A percentile compares a stretch with the other conserved stretches of the same genome.
Conservation (phyloP, 2,329 filamentous ascomycete species). For the Plectosphaerella cucumerina region DNA sequence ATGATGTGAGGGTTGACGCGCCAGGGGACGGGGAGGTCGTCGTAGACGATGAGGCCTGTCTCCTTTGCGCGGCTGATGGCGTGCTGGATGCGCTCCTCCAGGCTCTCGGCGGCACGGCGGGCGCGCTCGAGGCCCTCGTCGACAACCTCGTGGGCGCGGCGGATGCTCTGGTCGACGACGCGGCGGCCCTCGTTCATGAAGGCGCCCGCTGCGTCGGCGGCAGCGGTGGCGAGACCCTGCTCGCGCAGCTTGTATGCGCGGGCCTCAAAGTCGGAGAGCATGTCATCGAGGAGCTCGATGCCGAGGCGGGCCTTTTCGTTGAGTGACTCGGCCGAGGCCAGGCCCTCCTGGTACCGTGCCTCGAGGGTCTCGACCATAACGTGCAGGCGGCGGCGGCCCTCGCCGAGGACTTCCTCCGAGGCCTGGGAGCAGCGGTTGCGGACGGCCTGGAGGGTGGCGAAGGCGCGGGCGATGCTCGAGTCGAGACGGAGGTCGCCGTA, state of each 20-base stretch:
- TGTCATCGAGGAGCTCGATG: constrained; percentile 78
- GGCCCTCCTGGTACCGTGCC: constrained; percentile 76
- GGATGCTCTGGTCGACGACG: constrained; percentile 75
- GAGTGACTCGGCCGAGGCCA: constrained; percentile 79
- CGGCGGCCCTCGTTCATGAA: constrained; percentile 76
- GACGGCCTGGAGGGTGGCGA: constrained; percentile 80
- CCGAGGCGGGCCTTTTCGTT: constrained; percentile 89
- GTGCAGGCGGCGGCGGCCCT: constrained; percentile 76
- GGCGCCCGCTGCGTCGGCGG: constrained; percentile 63
- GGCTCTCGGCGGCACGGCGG: constrained; percentile 72
- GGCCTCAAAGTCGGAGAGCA: constrained; percentile 80
- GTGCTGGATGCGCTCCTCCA: constrained; percentile 80
- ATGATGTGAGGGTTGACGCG: constrained; percentile 91
- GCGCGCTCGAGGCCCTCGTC: constrained; percentile 80
- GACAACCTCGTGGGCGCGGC: constrained; percentile 69
- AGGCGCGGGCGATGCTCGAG: constrained; percentile 77
- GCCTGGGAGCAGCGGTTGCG: constrained; percentile 84
- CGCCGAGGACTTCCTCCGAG: constrained; percentile 84
- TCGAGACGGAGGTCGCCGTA: constrained; percentile 84
- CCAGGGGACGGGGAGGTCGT: constrained; percentile 90
- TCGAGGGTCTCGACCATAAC: constrained; percentile 93
- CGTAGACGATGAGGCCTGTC: constrained; percentile 79
- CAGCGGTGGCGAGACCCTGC: constrained; percentile 62
- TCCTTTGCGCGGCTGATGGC: constrained; percentile 73
- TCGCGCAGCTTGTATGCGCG: constrained; percentile 77